Base-by-base conservation (phyloP, 495 filamentous ascomycete species). In the Neurospora intermedia region DNA sequence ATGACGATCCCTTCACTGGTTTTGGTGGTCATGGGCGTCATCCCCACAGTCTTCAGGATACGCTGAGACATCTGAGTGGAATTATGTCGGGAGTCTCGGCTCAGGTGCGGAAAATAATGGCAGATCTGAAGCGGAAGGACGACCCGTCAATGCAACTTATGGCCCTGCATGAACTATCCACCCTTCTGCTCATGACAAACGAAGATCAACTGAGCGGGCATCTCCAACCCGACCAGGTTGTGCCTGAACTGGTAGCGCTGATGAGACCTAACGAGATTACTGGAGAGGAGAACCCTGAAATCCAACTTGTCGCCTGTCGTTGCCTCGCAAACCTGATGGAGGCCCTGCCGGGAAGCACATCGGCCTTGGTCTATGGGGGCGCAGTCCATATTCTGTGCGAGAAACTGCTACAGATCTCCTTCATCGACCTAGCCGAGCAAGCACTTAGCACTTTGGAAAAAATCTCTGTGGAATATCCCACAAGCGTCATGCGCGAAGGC, bases 321-420 rank as follows among this genome's bases (percentile, higher is more conserved):
- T 98, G 93, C 81, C 89, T 99, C 69, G 96, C 96, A 69, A 98
- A 99, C 77, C 81, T 99, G 41, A 99, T 99, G 95, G 96, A 99
- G 80, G 96, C 96, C 40, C 84, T 98, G 31, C 94, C 96, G 31
- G 89, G 93, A 20, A 94, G 96, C 70, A 94, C 94, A 35, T 93
- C 94, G 18, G 97, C 95, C 80, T 94, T 99, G 31, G 96, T 98
- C 43, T 98, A 98, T 79, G 94, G 94, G 18, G 93, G 94, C 48
- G 96, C 96, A 66, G 95, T 99, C 18, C 95, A 96, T 2, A 89
- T 98, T 31, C 84, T 99, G 16, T 98, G 96, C 83, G 89, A 93
- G 76, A 99, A 98, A 82, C 85, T 99, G 59, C 83, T 98, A 71
- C 94, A 98, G 78, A 97, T 97, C 70, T 89, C 94, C 42, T 98